Evolutionary conservation across 2,329 filamentous ascomycete species (phyloP).

Genomic region (Phaeosphaeriaceae sp.): DNA sequence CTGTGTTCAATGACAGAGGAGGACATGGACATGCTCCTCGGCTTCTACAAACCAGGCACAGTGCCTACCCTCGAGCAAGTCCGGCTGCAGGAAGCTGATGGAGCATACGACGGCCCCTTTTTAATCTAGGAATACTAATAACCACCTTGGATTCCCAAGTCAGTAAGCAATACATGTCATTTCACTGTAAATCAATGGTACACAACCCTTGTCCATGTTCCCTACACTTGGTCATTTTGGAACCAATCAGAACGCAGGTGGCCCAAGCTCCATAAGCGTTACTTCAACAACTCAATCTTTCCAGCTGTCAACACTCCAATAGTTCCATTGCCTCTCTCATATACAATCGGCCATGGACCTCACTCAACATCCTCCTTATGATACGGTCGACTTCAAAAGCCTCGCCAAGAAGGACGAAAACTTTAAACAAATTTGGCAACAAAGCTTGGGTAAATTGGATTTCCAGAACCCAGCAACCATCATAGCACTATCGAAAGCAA

Average conservation of each 20-base stretch:
- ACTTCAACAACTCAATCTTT: background rate
- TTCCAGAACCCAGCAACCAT: constrained; percentile 80
- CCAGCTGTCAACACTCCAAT: no score
- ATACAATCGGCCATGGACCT: constrained; percentile 22
- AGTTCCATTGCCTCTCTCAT: background rate
- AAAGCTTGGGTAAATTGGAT: constrained; percentile 67
- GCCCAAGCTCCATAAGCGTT: constrained; percentile 15
- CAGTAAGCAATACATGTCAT: constrained; percentile 9
- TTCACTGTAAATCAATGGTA: constrained; percentile 25
- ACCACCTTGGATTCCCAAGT: no score
- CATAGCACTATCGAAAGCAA: constrained; percentile 76
- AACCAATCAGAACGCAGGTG: constrained; percentile 29
- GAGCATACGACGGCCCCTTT: constrained; percentile 57
- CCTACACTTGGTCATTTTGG: constrained; percentile 5
- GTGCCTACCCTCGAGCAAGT: constrained; percentile 54
- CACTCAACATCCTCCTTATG: constrained; percentile 53
- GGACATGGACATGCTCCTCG: constrained; percentile 80
- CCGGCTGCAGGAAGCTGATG: constrained; percentile 47
- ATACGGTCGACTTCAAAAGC: constrained; percentile 65
- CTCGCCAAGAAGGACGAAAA: constrained; percentile 65
- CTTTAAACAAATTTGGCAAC: constrained; percentile 61
- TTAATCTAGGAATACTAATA: constrained; percentile 44
- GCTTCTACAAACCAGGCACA: constrained; percentile 67
- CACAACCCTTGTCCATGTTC: constrained; percentile 6
- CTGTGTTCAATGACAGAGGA: constrained; percentile 81